Percentiles rank a stretch among this genome's conserved stretches.
phyloP scores from a whole-genome alignment of 805 yeast genomes.

The Yarrowia sp. region DNA sequence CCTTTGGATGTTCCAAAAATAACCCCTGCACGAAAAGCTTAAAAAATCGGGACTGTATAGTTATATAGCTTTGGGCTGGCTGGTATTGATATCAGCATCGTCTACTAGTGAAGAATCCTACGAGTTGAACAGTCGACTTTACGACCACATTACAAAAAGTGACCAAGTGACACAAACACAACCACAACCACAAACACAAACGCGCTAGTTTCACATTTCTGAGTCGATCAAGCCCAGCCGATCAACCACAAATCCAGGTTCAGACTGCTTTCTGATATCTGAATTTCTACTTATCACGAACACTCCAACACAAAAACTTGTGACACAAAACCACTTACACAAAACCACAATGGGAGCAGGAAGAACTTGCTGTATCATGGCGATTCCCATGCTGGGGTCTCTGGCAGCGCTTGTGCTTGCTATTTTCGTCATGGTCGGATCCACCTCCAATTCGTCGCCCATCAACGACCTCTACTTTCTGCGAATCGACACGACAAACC shows the following conservation, averaged over 20 bases:
- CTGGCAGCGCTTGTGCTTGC: slow-evolving; percentile 48
- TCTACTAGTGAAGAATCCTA: too few relatives aligned
- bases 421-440: slow-evolving; percentile 53
- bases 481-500: slow-evolving; percentile 46
- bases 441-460: slow-evolving; percentile 45
- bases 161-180: not conserved
- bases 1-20: slow-evolving; percentile 3
- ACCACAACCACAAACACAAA: too few relatives aligned
- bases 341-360: slow-evolving; percentile 35
- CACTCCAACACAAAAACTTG: too few relatives aligned
- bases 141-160: too few relatives aligned
- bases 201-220: not conserved
- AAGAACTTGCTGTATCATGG: slow-evolving; percentile 36
- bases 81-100: not conserved
- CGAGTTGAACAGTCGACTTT: too few relatives aligned
- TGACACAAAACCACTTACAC: not conserved
- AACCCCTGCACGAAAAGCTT: not conserved
- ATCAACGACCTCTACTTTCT: slow-evolving; percentile 49
- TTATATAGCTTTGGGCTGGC: slow-evolving; percentile 17
- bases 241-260: too few relatives aligned
- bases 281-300: too few relatives aligned
- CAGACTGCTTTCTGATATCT: too few relatives aligned
- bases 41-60: not conserved
- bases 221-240: too few relatives aligned
- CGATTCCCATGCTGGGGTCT: slow-evolving; percentile 39